Conservation (phyloP, 495 filamentous ascomycete genomes). For the Penicillium lividum region DNA sequence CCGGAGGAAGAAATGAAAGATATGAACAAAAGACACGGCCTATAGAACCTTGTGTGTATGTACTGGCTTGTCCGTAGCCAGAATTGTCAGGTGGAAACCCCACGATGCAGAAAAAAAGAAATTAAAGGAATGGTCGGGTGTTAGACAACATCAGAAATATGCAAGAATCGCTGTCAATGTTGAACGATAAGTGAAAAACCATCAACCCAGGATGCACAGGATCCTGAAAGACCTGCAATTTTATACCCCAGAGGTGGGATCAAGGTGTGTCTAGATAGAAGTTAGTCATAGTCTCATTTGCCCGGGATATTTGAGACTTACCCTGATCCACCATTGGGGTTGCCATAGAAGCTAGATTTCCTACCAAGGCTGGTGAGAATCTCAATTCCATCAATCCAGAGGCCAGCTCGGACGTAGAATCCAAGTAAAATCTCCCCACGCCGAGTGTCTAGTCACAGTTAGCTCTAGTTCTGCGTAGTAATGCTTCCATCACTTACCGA, state of each 20-base stretch:
- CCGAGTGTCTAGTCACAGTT: conserved; percentile 63
- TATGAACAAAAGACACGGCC: conserved; percentile 23
- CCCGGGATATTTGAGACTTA: conserved; percentile 46
- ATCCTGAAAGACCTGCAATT: conserved; percentile 84
- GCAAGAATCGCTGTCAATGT: conserved; percentile 41
- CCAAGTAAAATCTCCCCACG: conserved; percentile 85
- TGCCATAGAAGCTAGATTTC: conserved; percentile 83
- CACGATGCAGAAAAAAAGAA: conserved; percentile 7
- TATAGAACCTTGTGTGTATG: conserved; percentile 20
- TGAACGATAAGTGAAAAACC: conserved; percentile 86
- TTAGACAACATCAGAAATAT: not conserved
- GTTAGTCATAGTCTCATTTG: not conserved
- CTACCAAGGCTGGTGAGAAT: conserved; percentile 86
- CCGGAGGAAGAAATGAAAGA: conserved; percentile 15
- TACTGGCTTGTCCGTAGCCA: conserved; percentile 15
- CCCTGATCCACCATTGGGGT: conserved; percentile 77
- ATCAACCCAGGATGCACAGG: conserved; percentile 80
- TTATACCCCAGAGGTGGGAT: conserved; percentile 89
- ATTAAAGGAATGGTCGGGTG: conserved; percentile 1
- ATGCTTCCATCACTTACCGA: conserved; percentile 55
- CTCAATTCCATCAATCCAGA: conserved; percentile 89
- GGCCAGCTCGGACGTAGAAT: conserved; percentile 78
- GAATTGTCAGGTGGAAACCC: conserved; percentile 8
- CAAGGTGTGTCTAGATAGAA: conserved; percentile 68
- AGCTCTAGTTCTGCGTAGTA: conserved; percentile 19